A percentile compares a stretch with the other conserved stretches of the same genome.
phyloP scores from a whole-genome alignment of 768 basidiomycete genomes.

The Pulveroboletus sp. region DNA sequence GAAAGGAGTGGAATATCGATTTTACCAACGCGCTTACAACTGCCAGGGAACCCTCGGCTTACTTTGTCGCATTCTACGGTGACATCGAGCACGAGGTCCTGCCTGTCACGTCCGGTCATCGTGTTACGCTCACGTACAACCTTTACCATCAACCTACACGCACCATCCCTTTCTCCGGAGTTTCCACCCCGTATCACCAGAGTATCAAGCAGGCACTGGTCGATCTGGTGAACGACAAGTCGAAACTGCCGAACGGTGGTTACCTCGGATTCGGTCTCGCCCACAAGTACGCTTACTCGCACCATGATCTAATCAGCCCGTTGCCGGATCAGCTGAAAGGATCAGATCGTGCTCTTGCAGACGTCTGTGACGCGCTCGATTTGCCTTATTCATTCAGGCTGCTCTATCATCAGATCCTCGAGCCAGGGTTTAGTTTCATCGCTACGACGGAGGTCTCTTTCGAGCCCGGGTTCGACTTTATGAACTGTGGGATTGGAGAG shows the following conservation, averaged over 20 bases:
- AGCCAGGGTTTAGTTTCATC: neutral
- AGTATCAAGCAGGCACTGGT: no score
- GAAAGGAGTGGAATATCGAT: conserved; percentile 6
- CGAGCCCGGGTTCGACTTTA: no score
- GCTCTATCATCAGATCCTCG: neutral
- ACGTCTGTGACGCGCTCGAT: conserved; percentile 6
- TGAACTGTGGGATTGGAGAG: no score
- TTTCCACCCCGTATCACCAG: no score
- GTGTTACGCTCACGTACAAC: no score
- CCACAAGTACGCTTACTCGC: conserved; percentile 9
- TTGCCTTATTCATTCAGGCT: conserved; percentile 1
- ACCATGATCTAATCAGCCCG: neutral
- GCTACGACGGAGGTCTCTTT: neutral
- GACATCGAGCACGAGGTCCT: no score
- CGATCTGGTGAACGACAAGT: no score
- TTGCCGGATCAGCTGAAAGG: conserved; percentile 14
- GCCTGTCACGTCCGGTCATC: no score
- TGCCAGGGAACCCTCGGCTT: conserved; percentile 14
- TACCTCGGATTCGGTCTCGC: conserved; percentile 11
- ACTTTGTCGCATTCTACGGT: neutral
- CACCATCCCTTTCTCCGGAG: no score
- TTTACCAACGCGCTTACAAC: neutral
- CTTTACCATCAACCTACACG: neutral
- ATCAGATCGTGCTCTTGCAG: conserved; percentile 4
- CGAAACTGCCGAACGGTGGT: neutral